phyloP scores from a whole-genome alignment of 225 moss, liverwort and hornwort species.

The Pseudoscleropodium purum region DNA sequence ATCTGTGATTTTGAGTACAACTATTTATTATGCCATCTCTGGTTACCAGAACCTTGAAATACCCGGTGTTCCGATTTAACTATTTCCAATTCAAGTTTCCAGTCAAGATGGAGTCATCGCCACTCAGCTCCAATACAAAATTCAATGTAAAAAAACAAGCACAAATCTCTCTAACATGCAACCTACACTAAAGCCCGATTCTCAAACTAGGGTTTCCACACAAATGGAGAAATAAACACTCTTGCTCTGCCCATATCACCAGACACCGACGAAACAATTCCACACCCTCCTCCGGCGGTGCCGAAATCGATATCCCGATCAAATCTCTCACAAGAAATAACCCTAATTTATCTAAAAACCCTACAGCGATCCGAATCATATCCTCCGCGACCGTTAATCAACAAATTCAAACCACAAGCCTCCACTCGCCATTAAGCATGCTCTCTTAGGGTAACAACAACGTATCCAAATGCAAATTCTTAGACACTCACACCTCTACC shows the following conservation, averaged over 20 bases:
- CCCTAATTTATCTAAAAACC: not conserved
- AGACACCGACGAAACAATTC: not conserved
- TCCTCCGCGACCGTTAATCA: not conserved
- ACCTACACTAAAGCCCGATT: not conserved
- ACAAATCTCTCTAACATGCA: not conserved
- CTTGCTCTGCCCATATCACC: not conserved
- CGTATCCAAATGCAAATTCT: not conserved
- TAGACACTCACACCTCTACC: not conserved
- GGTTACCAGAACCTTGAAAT: not conserved
- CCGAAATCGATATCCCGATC: not conserved
- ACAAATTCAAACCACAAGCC: not conserved
- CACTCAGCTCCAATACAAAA: not conserved
- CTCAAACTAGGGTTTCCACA: conserved; percentile 1
- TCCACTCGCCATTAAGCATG: not conserved
- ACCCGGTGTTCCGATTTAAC: not conserved
- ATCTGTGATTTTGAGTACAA: not conserved
- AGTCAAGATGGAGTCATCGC: not conserved
- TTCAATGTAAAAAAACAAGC: not conserved
- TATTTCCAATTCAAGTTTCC: not conserved
- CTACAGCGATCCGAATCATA: not conserved
- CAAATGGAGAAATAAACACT: not conserved
- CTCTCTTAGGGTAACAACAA: not conserved
- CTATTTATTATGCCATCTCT: no score
- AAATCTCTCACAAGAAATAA: not conserved
- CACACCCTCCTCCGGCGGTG: not conserved